Base-by-base conservation (phyloP, 306 rosid species). In the Adenanthera pavonina region DNA sequence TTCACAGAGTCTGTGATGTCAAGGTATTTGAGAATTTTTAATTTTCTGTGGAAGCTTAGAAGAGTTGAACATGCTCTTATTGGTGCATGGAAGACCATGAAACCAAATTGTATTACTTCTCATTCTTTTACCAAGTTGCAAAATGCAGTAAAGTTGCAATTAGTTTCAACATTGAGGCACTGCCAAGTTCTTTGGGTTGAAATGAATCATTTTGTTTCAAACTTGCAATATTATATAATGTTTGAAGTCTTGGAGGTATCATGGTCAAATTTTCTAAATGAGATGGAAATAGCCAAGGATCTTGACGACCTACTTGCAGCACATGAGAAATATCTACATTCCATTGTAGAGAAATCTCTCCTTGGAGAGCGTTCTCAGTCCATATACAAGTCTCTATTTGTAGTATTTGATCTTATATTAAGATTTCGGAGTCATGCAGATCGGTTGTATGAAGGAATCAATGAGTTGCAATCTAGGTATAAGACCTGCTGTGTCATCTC, bases 121-220 rank as follows among this genome's bases (percentile, higher is more conserved):
- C 87, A 89, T 86, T 92, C 97, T 52, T 88, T 91, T 30, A 89
- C 84, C 77, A 93, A 91, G 89, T 86, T 95, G 86, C 97, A 89
- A 57, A 60, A 85, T 34, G 81, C 91, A 6, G 91, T 95, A 60
- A 93, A 90, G 87, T 79, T 89, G 91, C 94, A 84, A 80, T 78
- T 93, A 77, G 94, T 93, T 82, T 92, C 98, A 67, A 91, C 98
- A 46, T 81, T 93, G 90, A 92, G 99, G 89, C 93, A 92, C 77
- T 93, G 98, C 85, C 98, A 95, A 84, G 99, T 95, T 78, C 90
- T 95, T 64, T 95, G 98, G 98, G 97, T 88, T 77, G 97, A 92
- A 86, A 95, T 95, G 89, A 95, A 95, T 91, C 99, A 95, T 90
- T 95, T 95, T 76, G 91, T 95, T 78, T 84, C 98, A 71, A 95